A percentile compares a stretch with the other conserved stretches of the same genome.
Evolutionary conservation across 106 monocot genomes (phyloP).

Genomic region (Acorus gramineus): DNA sequence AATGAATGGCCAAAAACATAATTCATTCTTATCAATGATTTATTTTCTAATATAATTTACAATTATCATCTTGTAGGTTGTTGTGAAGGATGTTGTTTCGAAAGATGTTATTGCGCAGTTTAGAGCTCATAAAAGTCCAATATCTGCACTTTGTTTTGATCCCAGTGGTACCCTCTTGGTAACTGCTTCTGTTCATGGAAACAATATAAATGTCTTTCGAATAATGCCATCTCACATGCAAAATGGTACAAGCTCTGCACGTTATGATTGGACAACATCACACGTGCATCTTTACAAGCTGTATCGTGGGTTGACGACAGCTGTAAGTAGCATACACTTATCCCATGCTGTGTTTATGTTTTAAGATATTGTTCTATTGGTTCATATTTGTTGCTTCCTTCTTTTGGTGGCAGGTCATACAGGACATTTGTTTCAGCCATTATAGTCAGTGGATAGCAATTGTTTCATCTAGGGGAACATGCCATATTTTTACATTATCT

Average conservation of each 20-base stretch:
- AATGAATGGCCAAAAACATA: too few species aligned
- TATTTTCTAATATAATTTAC: not conserved
- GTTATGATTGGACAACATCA: conserved; percentile 78
- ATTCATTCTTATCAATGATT: not conserved
- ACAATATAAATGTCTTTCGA: conserved; percentile 91
- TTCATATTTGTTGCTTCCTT: not conserved
- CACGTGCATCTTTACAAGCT: conserved; percentile 95
- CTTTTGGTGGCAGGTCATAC: conserved; percentile 59
- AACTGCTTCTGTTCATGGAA: conserved; percentile 86
- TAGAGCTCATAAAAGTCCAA: conserved; percentile 87
- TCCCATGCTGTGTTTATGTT: too few species aligned
- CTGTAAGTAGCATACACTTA: conserved; percentile 37
- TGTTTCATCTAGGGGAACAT: conserved; percentile 81
- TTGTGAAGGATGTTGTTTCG: conserved; percentile 75
- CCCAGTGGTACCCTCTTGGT: conserved; percentile 91
- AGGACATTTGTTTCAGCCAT: conserved; percentile 84
- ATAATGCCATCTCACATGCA: conserved; percentile 56
- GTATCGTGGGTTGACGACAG: conserved; percentile 86
- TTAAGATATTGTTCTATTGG: not conserved
- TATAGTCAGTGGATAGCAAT: conserved; percentile 93
- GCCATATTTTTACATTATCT: conserved; percentile 76
- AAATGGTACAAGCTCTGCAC: conserved; percentile 39
- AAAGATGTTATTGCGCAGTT: conserved; percentile 86
- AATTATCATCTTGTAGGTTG: conserved; percentile 45
- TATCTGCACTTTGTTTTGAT: conserved; percentile 96